These are phyloP conservation scores for Lipomyces chichibuensis DNA, from an alignment of 805 yeast species.

Conservation along the genomic window DNA sequence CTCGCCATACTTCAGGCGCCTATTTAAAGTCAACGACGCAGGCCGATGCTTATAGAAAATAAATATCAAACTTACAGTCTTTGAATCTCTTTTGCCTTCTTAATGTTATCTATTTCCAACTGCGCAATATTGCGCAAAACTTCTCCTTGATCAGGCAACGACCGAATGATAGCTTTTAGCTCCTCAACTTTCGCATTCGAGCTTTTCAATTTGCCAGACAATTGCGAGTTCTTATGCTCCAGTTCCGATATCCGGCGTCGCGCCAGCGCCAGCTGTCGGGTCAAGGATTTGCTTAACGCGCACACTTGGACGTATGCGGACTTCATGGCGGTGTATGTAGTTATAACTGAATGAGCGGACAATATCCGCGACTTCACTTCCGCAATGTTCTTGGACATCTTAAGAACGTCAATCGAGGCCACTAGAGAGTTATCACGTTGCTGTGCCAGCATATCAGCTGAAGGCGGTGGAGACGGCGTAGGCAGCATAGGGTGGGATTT, in stretches of 20 bases:
- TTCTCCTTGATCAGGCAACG: conserved; percentile 30
- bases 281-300: conserved; percentile 9
- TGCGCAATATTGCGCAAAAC: conserved; percentile 15
- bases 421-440: conserved; percentile 1
- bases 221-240: conserved; percentile 5
- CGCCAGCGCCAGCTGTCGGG: conserved; percentile 18
- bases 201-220: conserved; percentile 6
- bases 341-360: conserved; percentile 38
- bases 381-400: conserved; percentile 15
- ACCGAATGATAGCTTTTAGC: conserved; percentile 17
- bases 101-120: conserved; percentile 19
- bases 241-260: conserved; percentile 11
- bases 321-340: conserved; percentile 40
- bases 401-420: conserved; percentile 1
- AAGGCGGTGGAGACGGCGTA: conserved; percentile 4
- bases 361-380: conserved; percentile 37
- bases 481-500: background rate
- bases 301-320: conserved; percentile 40
- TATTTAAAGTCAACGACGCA: background rate
- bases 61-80: conserved; percentile 6
- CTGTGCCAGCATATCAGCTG: conserved; percentile 8
- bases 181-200: conserved; percentile 19
- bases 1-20: background rate
- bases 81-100: conserved; percentile 23
- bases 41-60: background rate